phyloP scores from a whole-genome alignment of 2,329 filamentous ascomycete species.

The Xylaria sp. region DNA sequence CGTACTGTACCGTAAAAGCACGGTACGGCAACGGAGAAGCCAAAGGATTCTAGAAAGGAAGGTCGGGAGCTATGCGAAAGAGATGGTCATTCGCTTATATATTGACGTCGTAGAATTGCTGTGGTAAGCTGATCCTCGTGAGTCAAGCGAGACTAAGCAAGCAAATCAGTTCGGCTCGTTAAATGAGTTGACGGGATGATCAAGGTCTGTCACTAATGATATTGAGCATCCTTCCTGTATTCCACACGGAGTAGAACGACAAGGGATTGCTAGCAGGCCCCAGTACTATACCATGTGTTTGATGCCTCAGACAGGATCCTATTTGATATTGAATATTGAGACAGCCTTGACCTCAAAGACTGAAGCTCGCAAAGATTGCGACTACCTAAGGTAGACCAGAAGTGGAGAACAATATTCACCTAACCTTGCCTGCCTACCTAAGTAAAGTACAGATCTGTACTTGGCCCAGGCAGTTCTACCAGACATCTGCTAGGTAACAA shows the following conservation, averaged over 20 bases:
- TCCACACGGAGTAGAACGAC: slow-evolving; percentile 8
- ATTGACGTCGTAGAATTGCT: slow-evolving; percentile 30
- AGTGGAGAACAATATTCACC: no score
- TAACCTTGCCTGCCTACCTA: no score
- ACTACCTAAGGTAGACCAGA: not conserved
- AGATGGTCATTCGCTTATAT: slow-evolving; percentile 28
- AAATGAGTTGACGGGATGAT: slow-evolving; percentile 15
- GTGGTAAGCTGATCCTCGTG: slow-evolving; percentile 27
- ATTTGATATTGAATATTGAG: not conserved
- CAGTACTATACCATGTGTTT: slow-evolving; percentile 7
- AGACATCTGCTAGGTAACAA: no score
- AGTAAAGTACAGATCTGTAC: no score
- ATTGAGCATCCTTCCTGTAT: slow-evolving; percentile 19
- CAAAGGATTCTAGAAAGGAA: slow-evolving; percentile 32
- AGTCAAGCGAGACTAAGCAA: slow-evolving; percentile 26
- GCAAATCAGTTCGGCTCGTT: slow-evolving; percentile 22
- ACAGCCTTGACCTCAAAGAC: not conserved
- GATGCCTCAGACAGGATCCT: not conserved
- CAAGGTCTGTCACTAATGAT: slow-evolving; percentile 22
- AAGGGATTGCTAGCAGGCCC: slow-evolving; percentile 10
- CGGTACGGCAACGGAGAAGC: not conserved
- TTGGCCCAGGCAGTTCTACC: no score
- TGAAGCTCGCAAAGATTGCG: not conserved
- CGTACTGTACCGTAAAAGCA: slow-evolving; percentile 8
- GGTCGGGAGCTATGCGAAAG: slow-evolving; percentile 28